phyloP scores from a whole-genome alignment of 345 rosid species.

The Pistacia atlantica region DNA sequence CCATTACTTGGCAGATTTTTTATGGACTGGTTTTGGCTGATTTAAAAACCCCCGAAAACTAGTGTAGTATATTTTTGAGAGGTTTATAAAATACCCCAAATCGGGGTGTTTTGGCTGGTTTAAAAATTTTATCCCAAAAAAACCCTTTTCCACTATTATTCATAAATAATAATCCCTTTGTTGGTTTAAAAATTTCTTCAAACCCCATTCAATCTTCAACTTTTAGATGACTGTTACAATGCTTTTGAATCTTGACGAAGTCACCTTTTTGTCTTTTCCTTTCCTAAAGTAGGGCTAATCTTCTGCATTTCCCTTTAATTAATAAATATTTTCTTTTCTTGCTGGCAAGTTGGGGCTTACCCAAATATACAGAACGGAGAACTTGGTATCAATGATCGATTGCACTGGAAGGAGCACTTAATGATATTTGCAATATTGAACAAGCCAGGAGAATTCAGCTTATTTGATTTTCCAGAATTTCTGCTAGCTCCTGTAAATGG shows the following conservation, averaged over 20 bases:
- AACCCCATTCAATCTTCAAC: too few relatives aligned
- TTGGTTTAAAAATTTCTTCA: too few relatives aligned
- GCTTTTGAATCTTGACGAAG: background rate
- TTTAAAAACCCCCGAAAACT: too few relatives aligned
- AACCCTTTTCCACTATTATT: too few relatives aligned
- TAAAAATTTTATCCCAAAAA: too few relatives aligned
- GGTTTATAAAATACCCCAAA: too few relatives aligned
- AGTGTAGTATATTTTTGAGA: too few relatives aligned
- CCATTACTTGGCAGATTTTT: too few relatives aligned
- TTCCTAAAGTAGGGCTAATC: conserved; percentile 2
- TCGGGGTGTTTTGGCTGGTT: too few relatives aligned
- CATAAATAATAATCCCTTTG: too few relatives aligned
- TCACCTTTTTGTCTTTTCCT: background rate
- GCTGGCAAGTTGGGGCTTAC: conserved; percentile 82
- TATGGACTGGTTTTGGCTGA: too few relatives aligned
- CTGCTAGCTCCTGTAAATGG: conserved; percentile 92
- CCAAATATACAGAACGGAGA: conserved; percentile 94
- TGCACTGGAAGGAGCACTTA: conserved; percentile 98
- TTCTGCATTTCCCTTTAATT: background rate
- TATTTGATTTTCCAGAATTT: conserved; percentile 90
- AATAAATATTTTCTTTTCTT: conserved; percentile 23
- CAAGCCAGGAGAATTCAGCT: conserved; percentile 92
- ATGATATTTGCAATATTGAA: conserved; percentile 99
- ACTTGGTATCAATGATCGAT: conserved; percentile 84
- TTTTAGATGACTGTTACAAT: too few relatives aligned